Percentiles rank a stretch among this genome's conserved stretches.
Evolutionary conservation across 2,329 filamentous ascomycete species (phyloP).

Genomic region (Ceratocystis albifundus): DNA sequence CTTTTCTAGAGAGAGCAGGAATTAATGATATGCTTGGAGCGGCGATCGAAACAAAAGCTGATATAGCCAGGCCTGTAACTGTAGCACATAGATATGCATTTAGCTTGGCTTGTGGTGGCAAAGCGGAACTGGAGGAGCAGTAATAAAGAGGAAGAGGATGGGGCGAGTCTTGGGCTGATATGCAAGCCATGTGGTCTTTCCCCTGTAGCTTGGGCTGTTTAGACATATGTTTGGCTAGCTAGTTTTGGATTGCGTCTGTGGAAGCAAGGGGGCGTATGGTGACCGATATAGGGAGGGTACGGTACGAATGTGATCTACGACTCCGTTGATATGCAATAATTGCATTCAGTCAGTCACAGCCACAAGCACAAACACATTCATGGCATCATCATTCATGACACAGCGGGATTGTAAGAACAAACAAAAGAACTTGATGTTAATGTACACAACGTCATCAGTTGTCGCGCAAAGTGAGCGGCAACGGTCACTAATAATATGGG

Average conservation of each 20-base stretch:
- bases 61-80: neutral
- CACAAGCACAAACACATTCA: too few species aligned
- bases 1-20: neutral
- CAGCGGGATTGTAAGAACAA: too few species aligned
- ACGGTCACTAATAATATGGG: conserved; percentile 16
- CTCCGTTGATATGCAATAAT: too few species aligned
- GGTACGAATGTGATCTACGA: too few species aligned
- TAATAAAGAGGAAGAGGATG: neutral
- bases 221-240: neutral
- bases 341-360: too few species aligned
- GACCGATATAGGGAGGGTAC: too few species aligned
- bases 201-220: neutral
- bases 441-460: neutral
- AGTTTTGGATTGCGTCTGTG: neutral
- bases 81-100: neutral
- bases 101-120: neutral
- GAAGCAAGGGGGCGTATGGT: neutral
- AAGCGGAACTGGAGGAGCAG: neutral
- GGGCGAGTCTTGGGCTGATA: neutral
- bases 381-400: too few species aligned
- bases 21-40: neutral
- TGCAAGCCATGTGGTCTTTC: conserved; percentile 1
- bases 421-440: too few species aligned
- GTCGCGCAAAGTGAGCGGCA: conserved; percentile 3
- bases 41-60: neutral